A percentile compares a stretch with the other conserved stretches of the same genome.
Evolutionary conservation across 345 rosid genomes (phyloP).

Genomic region (Populus pruinosa): DNA sequence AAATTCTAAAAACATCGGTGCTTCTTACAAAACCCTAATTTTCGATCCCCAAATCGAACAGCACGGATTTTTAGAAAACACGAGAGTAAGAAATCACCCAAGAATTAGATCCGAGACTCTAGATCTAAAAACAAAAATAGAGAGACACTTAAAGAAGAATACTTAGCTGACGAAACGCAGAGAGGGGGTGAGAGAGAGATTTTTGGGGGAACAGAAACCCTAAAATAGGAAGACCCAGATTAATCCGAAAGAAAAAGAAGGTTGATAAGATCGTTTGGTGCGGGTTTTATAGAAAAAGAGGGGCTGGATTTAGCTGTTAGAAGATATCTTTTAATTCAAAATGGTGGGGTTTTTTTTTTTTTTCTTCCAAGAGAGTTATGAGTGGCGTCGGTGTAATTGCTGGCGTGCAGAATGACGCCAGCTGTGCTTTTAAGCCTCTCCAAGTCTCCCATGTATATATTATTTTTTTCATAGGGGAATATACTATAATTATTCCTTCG

Average conservation of each 20-base stretch:
- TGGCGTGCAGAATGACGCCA: slow-evolving; percentile 45
- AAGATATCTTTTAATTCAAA: neutral
- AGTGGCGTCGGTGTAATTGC: slow-evolving; percentile 28
- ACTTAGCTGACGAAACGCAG: slow-evolving; percentile 28
- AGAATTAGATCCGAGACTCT: slow-evolving; percentile 1
- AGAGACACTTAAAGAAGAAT: neutral
- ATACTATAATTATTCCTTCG: neutral
- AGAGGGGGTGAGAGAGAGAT: neutral
- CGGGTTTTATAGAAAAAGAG: slow-evolving; percentile 20
- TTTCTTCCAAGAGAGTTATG: neutral
- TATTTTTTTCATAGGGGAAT: neutral
- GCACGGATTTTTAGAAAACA: neutral
- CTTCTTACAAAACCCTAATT: slow-evolving; percentile 9
- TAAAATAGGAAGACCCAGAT: neutral
- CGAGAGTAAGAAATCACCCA: neutral
- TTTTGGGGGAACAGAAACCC: neutral
- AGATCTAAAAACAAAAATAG: slow-evolving; percentile 27
- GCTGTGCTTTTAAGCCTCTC: slow-evolving; percentile 2
- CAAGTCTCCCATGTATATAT: too few species aligned
- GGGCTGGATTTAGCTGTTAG: neutral
- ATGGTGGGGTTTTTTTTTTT: neutral
- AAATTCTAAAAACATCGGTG: slow-evolving; percentile 45
- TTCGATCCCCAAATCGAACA: slow-evolving; percentile 6
- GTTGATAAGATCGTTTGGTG: fast-evolving
- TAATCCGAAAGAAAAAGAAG: slow-evolving; percentile 33